Evolutionary conservation across 306 rosid species (phyloP), one percentile per base, ranked within the genome.

Genomic region (Vicia faba): DNA sequence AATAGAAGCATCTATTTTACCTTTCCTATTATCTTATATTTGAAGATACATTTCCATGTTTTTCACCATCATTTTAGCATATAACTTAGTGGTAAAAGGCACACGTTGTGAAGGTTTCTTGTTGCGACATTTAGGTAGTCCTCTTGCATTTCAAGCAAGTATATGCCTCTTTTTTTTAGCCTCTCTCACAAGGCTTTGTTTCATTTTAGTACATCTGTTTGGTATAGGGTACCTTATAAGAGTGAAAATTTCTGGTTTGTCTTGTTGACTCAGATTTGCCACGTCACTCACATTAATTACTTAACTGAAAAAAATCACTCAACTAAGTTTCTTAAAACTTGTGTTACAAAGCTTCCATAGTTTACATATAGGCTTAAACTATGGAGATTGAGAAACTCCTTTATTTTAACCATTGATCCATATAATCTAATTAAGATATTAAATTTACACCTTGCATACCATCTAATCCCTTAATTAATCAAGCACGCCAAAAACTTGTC

Each of bases 151-250:
- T 78, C 35, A 82, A 86, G 89, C 77, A 70, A 81, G 80, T 41
- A 28, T 78, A 51, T 41, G 64, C 57, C 58, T 66, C 63, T 51
- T 46, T 45, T 25, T 26, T 8, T 26, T 66, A 66, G 83, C 74
- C 78, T 82, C 71, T 64, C 66, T 45, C 50, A 75, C 75, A 84
- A 82, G 90, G 40, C 28, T 68, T 54, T 72, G 62, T 23, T 26
- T 13, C 66, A 69, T 67, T 18, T 29, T 5, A 3, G 43, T 26
- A 78, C 83, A 81, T 83, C 59, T 75, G 82, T 77, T 82, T 84
- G 71, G 73, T 70, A 9, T 87, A 78, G 89, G 88, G 81, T 86
- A 96, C 81, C 96, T 86, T 91, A 64, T 69, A 88, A 86, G 96
- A 86, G 84, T 83, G 59, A 48, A 63, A 31, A 43, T 60, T 49